phyloP scores from a whole-genome alignment of 768 basidiomycete genomes.

The Lepiota brunneoincarnata region DNA sequence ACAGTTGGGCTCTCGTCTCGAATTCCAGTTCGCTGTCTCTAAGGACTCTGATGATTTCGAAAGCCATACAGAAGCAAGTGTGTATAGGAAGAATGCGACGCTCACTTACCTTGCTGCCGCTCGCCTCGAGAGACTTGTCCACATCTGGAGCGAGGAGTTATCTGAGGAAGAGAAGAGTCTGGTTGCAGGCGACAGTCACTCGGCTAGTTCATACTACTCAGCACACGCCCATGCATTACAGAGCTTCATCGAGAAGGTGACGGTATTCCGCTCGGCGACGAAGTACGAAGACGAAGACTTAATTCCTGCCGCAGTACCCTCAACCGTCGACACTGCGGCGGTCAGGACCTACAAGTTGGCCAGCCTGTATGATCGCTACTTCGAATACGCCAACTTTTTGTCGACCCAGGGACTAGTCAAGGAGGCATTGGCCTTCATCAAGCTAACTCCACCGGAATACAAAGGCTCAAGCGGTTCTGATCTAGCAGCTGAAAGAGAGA shows the following conservation, averaged over 20 bases:
- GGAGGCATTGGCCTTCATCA: constrained; percentile 78
- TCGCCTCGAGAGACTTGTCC: constrained; percentile 80
- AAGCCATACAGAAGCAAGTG: constrained; percentile 34
- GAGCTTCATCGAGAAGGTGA: constrained; percentile 94
- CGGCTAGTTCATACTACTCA: constrained; percentile 61
- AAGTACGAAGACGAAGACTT: constrained; percentile 78
- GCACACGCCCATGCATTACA: constrained; percentile 86
- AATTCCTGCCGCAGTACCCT: constrained; percentile 27
- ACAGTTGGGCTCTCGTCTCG: constrained; percentile 87
- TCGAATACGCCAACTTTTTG: constrained; percentile 93
- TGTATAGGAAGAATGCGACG: constrained; percentile 83
- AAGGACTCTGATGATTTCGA: constrained; percentile 48
- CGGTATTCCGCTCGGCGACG: constrained; percentile 88
- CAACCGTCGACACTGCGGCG: constrained; percentile 29
- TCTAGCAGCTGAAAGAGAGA: constrained; percentile 34
- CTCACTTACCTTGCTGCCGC: constrained; percentile 92
- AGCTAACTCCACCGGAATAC: constrained; percentile 78
- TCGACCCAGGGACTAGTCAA: constrained; percentile 87
- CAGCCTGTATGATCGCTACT: constrained; percentile 86
- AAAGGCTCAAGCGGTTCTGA: constrained; percentile 46
- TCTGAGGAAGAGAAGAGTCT: constrained; percentile 74
- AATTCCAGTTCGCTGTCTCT: constrained; percentile 72
- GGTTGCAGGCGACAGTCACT: constrained; percentile 34
- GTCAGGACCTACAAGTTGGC: constrained; percentile 79
- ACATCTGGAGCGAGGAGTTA: constrained; percentile 91